Percentiles rank a stretch among this genome's conserved stretches.
Conservation (phyloP, 495 filamentous ascomycete species). For the Podospora pseudoanserina region DNA sequence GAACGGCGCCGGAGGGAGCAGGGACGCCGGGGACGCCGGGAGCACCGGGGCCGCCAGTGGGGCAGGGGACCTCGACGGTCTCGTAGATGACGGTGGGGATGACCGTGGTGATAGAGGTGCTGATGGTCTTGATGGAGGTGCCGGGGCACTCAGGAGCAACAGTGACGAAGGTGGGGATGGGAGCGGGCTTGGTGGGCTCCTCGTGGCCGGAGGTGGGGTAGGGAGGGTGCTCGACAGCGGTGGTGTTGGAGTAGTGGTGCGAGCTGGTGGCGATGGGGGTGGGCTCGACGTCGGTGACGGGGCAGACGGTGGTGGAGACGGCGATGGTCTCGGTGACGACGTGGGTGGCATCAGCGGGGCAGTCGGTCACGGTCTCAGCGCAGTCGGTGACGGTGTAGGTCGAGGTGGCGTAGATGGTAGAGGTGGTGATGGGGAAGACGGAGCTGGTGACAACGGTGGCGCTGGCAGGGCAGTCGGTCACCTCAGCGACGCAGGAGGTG, state of each 20-base stretch:
- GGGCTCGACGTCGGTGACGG: slow-evolving; percentile 22
- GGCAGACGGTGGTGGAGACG: slow-evolving; percentile 35
- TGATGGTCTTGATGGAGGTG: slow-evolving; percentile 41
- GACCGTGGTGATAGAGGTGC: slow-evolving; percentile 45
- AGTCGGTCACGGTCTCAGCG: slow-evolving; percentile 56
- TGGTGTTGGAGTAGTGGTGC: slow-evolving; percentile 21
- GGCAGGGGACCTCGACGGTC: slow-evolving; percentile 43
- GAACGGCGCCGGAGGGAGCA: slow-evolving; percentile 32
- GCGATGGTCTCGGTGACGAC: slow-evolving; percentile 35
- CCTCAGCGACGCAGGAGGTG: slow-evolving; percentile 49
- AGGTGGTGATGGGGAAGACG: slow-evolving; percentile 39
- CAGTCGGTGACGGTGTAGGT: slow-evolving; percentile 58
- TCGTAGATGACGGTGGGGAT: slow-evolving; percentile 54
- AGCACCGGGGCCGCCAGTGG: slow-evolving; percentile 24
- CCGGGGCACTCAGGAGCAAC: slow-evolving; percentile 33
- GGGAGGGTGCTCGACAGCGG: slow-evolving; percentile 13
- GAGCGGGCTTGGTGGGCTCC: slow-evolving; percentile 18
- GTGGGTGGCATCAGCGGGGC: slow-evolving; percentile 50
- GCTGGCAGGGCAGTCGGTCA: slow-evolving; percentile 53
- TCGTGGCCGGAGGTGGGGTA: slow-evolving; percentile 31
- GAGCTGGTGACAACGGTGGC: slow-evolving; percentile 40
- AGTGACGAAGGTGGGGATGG: slow-evolving; percentile 22
- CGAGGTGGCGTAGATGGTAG: slow-evolving; percentile 51
- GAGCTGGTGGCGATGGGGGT: slow-evolving; percentile 17
- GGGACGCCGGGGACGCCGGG: slow-evolving; percentile 15